A percentile compares a stretch with the other conserved stretches of the same genome.
These are phyloP conservation scores for Orbilia ellipsospora DNA, from an alignment of 2,329 filamentous ascomycete species.

Conservation along the genomic window DNA sequence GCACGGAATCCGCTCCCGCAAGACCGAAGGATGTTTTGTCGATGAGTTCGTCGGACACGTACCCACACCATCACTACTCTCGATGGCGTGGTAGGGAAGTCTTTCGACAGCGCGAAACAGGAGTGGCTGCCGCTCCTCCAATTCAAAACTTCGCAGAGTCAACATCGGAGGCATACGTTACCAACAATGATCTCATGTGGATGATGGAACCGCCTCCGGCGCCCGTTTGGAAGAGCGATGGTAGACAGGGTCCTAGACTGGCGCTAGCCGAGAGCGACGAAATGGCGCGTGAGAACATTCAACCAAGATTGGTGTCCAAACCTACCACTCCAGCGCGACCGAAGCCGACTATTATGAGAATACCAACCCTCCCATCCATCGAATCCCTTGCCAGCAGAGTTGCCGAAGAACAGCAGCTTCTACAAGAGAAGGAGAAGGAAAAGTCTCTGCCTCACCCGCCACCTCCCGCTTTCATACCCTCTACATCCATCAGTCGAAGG, in stretches of 20 bases:
- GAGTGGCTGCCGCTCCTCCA: slow-evolving; percentile 27
- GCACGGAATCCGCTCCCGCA: slow-evolving; percentile 29
- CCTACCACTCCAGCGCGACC: slow-evolving; percentile 33
- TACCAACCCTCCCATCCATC: slow-evolving; percentile 45
- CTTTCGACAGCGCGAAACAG: slow-evolving; percentile 29
- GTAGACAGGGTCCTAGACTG: slow-evolving; percentile 46
- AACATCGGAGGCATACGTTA: slow-evolving; percentile 29
- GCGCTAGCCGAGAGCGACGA: slow-evolving; percentile 46
- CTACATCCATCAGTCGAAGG: slow-evolving; percentile 18
- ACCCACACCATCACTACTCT: slow-evolving; percentile 33
- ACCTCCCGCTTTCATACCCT: slow-evolving; percentile 19
- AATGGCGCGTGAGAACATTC: slow-evolving; percentile 38
- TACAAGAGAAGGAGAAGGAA: slow-evolving; percentile 15
- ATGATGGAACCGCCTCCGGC: slow-evolving; percentile 54
- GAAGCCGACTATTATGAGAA: slow-evolving; percentile 52
- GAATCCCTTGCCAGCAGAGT: slow-evolving; percentile 50
- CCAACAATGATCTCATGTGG: slow-evolving; percentile 52
- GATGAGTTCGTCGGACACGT: slow-evolving; percentile 49
- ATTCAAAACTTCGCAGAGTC: slow-evolving; percentile 53
- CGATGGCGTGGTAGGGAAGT: slow-evolving; percentile 38
- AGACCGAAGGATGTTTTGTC: slow-evolving; percentile 46
- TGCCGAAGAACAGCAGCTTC: slow-evolving; percentile 28
- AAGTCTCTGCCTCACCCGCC: slow-evolving; percentile 16
- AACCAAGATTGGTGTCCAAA: slow-evolving; percentile 33
- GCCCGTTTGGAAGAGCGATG: slow-evolving; percentile 53